A percentile compares a stretch with the other conserved stretches of the same genome.
Evolutionary conservation across 2,329 filamentous ascomycete species (phyloP).

Genomic region (Aspergillus floridensis): DNA sequence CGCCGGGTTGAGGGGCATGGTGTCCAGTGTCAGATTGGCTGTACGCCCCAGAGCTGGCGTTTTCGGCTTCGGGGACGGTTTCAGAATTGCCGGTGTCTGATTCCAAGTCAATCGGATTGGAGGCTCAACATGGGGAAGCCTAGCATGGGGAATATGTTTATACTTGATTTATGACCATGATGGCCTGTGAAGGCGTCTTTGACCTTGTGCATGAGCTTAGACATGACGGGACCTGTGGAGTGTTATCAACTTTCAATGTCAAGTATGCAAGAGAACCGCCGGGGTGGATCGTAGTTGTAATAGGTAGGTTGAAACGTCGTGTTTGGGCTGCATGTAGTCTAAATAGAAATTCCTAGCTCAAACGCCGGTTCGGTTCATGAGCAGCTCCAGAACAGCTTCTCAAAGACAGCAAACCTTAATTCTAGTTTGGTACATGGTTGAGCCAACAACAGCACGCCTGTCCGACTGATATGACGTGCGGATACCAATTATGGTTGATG

Average conservation of each 20-base stretch:
- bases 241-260: too few species aligned
- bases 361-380: not conserved
- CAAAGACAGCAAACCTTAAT: not conserved
- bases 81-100: slow-evolving; percentile 24
- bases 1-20: not conserved
- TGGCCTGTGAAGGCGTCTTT: slow-evolving; percentile 45
- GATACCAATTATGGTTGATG: not conserved
- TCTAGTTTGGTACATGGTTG: not conserved
- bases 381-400: not conserved
- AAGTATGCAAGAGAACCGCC: not conserved
- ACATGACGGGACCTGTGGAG: slow-evolving; percentile 35
- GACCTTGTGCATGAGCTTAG: slow-evolving; percentile 47
- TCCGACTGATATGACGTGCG: not conserved
- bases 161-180: slow-evolving; percentile 19
- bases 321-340: not conserved
- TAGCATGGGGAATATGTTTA: not conserved
- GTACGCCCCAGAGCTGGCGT: slow-evolving; percentile 11
- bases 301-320: not conserved
- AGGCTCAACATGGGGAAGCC: not conserved
- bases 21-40: not conserved
- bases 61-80: slow-evolving; percentile 10
- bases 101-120: not conserved
- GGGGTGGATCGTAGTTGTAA: not conserved
- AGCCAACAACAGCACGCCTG: not conserved
- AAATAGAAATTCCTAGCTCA: not conserved